Conservation (phyloP, 306 rosid genomes). For the Castanospermum australe region DNA sequence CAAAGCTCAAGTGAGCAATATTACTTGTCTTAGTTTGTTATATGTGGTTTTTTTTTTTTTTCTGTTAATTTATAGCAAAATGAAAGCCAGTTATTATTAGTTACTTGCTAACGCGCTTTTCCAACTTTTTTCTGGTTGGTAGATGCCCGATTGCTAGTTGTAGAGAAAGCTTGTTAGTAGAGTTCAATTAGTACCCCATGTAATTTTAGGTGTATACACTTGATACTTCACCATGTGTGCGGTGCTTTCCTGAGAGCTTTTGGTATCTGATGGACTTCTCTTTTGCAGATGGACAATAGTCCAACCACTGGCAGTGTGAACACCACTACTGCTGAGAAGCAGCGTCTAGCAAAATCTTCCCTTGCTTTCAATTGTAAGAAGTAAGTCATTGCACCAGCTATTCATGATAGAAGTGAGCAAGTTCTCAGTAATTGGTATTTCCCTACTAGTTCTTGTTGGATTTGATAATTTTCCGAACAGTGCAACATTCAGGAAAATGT, state of each 20-base stretch:
- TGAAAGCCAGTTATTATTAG: background rate
- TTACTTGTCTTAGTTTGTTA: background rate
- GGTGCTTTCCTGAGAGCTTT: conserved; percentile 8
- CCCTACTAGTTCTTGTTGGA: conserved; percentile 4
- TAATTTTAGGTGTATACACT: background rate
- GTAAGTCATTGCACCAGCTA: conserved; percentile 47
- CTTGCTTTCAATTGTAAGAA: conserved; percentile 86
- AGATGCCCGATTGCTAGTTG: background rate
- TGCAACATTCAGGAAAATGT: conserved; percentile 79
- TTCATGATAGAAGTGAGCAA: conserved; percentile 2
- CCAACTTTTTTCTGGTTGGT: background rate
- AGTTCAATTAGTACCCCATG: background rate
- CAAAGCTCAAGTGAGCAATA: background rate
- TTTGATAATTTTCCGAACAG: conserved; percentile 44
- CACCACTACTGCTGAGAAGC: conserved; percentile 82
- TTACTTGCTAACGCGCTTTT: background rate
- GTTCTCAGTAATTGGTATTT: conserved; percentile 5
- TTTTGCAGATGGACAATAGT: conserved; percentile 88
- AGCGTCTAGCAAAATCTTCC: conserved; percentile 85
- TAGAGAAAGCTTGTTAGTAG: conserved; percentile 7
- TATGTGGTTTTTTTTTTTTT: background rate
- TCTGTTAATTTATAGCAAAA: background rate
- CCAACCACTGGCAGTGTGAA: conserved; percentile 98
- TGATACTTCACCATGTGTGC: background rate
- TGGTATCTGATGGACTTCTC: background rate